Base-by-base conservation (phyloP, 2,329 filamentous ascomycete species). In the Pseudogymnoascus sp. region DNA sequence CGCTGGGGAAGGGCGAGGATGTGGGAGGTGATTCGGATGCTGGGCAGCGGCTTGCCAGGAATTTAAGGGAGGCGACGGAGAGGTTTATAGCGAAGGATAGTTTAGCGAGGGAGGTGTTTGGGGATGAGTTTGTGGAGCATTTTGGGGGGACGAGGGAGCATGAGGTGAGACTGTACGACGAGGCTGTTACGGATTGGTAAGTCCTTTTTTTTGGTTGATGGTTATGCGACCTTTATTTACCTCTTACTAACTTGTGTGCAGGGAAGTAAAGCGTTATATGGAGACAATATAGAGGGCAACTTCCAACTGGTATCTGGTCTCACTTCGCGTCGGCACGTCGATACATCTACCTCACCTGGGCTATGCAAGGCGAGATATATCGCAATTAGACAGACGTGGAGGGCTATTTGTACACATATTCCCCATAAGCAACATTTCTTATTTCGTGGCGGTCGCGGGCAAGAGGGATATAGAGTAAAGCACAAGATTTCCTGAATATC, bases 141-240 rank as follows among this genome's bases (percentile, higher is more conserved):
- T 99, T 87, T 77, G 90, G 87, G 11, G 94, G 94, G 14, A 96
- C 93, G 16, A 83, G 94, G 65, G 88, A 96, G 73, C 92, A 99
- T 74, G 94, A 99, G 76, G 82, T 94, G 62, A 79, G 89, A 64
- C 76, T 96, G 18, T 99, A 90, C 88, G 92, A 97, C 69, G 93
- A 97, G 74, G 92, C 92, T 2, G 93, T 97, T 5, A 97, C 94
- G 18, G 94, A 97, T 74, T 97, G 93, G 92, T 93, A 80, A 74
- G 80, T 91, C 33, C 6, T 9, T 5, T 4, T 33, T 8, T 8
- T 20, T 54, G 43, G n/a, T 33, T 14, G 16, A 33, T 3, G 12
- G 1, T 18, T 30, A n/a, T 50, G 14, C 14, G 14, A 20, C 8
- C 2, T 30, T 7, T 50, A 35, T 20, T 54, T 20, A 35, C 12